Evolutionary conservation across 305 asterid genomes (phyloP).

Genomic region (Solanum hybrid): DNA sequence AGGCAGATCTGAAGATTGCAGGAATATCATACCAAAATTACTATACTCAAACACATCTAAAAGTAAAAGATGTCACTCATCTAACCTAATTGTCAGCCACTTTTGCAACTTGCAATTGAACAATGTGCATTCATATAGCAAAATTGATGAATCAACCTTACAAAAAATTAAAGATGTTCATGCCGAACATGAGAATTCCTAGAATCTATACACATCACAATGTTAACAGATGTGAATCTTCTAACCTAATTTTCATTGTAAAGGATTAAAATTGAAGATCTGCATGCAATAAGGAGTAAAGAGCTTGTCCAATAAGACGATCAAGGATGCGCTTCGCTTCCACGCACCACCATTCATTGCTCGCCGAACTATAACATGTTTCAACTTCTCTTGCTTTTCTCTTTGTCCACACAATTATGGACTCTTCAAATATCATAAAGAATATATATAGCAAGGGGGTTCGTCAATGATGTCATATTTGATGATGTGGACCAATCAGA

Average conservation of each 20-base stretch:
- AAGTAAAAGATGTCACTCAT: no score
- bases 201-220: not conserved
- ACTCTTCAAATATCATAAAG: not conserved
- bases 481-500: conserved; percentile 28
- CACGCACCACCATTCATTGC: conserved; percentile 21
- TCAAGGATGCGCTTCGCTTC: conserved; percentile 21
- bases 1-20: not conserved
- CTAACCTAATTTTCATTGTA: not conserved
- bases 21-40: no score
- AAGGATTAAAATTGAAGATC: not conserved
- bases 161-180: not conserved
- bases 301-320: conserved; percentile 36
- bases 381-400: not conserved
- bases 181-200: not conserved
- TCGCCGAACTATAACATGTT: not conserved
- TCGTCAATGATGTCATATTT: not conserved
- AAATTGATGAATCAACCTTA: no score
- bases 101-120: not conserved
- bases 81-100: no score
- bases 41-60: no score
- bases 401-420: not conserved
- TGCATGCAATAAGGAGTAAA: not conserved
- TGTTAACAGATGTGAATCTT: not conserved
- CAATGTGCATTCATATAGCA: not conserved
- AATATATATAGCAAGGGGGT: not conserved